Conservation (phyloP, 768 basidiomycete genomes). For the Mycena haematopus region DNA sequence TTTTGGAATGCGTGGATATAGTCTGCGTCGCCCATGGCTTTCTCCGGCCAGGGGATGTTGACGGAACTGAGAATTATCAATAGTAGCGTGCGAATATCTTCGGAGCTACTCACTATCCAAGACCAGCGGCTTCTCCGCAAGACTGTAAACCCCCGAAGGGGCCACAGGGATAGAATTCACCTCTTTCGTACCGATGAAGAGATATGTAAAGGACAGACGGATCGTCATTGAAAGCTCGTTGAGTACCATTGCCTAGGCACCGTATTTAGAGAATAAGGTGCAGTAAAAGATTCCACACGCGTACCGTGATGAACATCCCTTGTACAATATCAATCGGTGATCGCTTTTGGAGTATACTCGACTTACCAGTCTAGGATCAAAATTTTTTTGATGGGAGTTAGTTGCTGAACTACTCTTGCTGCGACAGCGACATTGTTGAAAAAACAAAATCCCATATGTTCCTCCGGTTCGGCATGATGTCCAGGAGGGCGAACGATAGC, state of each 20-base stretch:
- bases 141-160: slow-evolving; percentile 88
- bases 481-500: slow-evolving; percentile 98
- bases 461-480: slow-evolving; percentile 97
- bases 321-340: slow-evolving; percentile 15
- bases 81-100: not conserved
- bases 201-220: slow-evolving; percentile 93
- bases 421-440: slow-evolving; percentile 99
- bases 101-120: slow-evolving; percentile 76
- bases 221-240: slow-evolving; percentile 94
- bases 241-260: slow-evolving; percentile 89
- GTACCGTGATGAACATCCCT: slow-evolving; percentile 97
- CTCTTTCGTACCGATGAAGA: slow-evolving; percentile 92
- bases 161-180: slow-evolving; percentile 91
- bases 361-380: slow-evolving; percentile 95
- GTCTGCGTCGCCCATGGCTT: slow-evolving; percentile 92
- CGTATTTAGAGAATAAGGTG: not conserved
- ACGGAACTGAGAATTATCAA: slow-evolving; percentile 67
- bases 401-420: slow-evolving; percentile 76
- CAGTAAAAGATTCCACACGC: slow-evolving; percentile 14
- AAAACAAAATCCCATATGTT: slow-evolving; percentile 99
- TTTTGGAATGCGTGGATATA: slow-evolving; percentile 97
- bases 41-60: slow-evolving; percentile 93
- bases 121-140: slow-evolving; percentile 82
- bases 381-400: slow-evolving; percentile 74
- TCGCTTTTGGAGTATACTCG: not conserved